Evolutionary conservation across 2,329 filamentous ascomycete species (phyloP).

Genomic region (Lecanoromycetidae sp.): DNA sequence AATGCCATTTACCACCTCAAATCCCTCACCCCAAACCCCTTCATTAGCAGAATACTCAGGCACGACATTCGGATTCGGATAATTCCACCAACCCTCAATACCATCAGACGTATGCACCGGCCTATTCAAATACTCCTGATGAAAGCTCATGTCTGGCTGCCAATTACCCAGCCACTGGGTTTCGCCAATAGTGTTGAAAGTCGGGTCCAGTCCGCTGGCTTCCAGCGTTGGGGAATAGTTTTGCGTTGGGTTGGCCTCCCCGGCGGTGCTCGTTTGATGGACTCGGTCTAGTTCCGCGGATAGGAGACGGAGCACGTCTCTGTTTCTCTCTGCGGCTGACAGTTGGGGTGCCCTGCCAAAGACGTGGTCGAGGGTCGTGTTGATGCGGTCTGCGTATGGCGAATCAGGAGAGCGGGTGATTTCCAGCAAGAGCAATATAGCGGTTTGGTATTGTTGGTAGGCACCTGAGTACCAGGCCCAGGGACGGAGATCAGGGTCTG

Average conservation of each 20-base stretch:
- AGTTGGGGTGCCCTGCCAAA: slow-evolving; percentile 1
- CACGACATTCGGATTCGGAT: not conserved
- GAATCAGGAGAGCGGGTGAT: not conserved
- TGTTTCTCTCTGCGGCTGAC: not conserved
- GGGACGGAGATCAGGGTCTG: not conserved
- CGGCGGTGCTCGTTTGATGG: not conserved
- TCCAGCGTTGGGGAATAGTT: too few species aligned
- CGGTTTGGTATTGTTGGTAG: slow-evolving; percentile 2
- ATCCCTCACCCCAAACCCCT: not conserved
- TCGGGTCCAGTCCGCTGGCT: not conserved
- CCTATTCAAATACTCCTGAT: not conserved
- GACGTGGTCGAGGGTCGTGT: slow-evolving; percentile 7
- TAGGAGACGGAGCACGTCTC: not conserved
- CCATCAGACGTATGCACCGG: not conserved
- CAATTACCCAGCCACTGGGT: not conserved
- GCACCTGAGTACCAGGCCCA: slow-evolving; percentile 12
- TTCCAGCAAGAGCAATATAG: slow-evolving; percentile 3
- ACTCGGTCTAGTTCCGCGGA: not conserved
- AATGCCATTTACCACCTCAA: too few species aligned
- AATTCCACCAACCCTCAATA: not conserved
- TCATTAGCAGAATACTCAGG: not conserved
- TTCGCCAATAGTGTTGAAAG: not conserved
- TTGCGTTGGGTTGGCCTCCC: not conserved
- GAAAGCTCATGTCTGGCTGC: not conserved
- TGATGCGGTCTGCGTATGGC: slow-evolving; percentile 4